phyloP scores from a whole-genome alignment of 2,329 filamentous ascomycete species.

The Basipetospora chlamydospora region DNA sequence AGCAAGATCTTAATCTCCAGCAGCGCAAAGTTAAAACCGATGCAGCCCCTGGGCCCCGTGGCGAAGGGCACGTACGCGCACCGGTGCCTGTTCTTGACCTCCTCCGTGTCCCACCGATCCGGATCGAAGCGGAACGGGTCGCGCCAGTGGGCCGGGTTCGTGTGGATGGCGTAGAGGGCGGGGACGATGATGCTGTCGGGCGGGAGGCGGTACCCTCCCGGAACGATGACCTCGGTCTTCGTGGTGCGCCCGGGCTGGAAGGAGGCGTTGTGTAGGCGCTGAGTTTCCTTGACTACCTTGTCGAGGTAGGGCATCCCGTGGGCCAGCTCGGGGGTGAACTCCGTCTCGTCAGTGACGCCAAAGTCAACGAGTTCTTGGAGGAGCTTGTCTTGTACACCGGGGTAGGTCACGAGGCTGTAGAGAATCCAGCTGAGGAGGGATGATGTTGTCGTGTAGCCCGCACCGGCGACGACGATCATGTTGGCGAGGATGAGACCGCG shows the following conservation, averaged over 20 bases:
- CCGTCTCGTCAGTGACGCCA: conserved; percentile 25
- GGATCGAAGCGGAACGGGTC: conserved; percentile 43
- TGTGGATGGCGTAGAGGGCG: conserved; percentile 34
- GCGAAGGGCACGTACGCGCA: conserved; percentile 45
- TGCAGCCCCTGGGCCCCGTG: conserved; percentile 40
- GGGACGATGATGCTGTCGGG: conserved; percentile 37
- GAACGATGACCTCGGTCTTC: conserved; percentile 39
- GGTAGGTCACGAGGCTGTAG: conserved; percentile 37
- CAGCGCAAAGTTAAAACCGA: conserved; percentile 51
- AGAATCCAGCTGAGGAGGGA: conserved; percentile 44
- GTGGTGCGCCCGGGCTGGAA: conserved; percentile 46
- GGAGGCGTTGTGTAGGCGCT: conserved; percentile 43
- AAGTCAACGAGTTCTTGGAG: conserved; percentile 42
- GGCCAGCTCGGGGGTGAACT: conserved; percentile 31
- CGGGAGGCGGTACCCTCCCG: conserved; percentile 42
- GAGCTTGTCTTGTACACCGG: conserved; percentile 39
- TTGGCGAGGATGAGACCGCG: conserved; percentile 28
- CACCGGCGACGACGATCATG: conserved; percentile 22
- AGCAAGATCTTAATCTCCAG: conserved; percentile 46
- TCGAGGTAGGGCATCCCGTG: conserved; percentile 36
- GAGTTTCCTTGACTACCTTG: conserved; percentile 45
- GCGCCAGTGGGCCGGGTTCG: conserved; percentile 41
- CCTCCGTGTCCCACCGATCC: conserved; percentile 41
- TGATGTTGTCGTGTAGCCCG: conserved; percentile 46
- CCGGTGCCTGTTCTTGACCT: conserved; percentile 34